phyloP scores from a whole-genome alignment of 2,329 filamentous ascomycete genomes.

The Teratosphaeria pseudoeucalypti region DNA sequence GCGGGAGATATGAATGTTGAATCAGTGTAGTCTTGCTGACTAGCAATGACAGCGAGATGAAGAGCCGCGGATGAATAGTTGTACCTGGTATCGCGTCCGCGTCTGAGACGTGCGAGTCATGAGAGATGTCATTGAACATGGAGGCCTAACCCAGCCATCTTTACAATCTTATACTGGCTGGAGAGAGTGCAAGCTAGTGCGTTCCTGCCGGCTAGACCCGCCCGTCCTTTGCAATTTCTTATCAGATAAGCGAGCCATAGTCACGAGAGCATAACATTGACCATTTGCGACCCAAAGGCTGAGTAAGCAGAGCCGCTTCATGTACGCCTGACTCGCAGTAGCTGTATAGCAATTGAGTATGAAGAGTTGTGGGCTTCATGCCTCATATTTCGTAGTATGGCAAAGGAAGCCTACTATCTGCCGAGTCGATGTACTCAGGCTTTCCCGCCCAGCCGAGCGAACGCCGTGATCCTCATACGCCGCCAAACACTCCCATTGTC shows the following conservation, averaged over 20 bases:
- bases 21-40: background rate
- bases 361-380: background rate
- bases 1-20: too few species aligned
- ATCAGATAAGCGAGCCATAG: background rate
- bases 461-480: conserved; percentile 13
- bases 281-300: background rate
- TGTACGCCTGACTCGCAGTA: background rate
- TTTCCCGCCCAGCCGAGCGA: conserved; percentile 1
- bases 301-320: too few species aligned
- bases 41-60: background rate
- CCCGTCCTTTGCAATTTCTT: background rate
- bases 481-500: conserved; percentile 12
- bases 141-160: background rate
- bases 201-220: background rate
- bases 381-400: background rate
- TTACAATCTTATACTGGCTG: background rate
- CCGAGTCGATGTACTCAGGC: background rate
- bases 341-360: background rate
- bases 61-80: background rate
- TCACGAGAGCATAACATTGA: background rate
- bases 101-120: background rate
- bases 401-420: background rate
- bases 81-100: background rate
- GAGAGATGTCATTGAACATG: background rate
- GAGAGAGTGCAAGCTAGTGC: background rate